A percentile compares a stretch with the other conserved stretches of the same genome.
These are phyloP conservation scores for Trichosanthes cucumerina DNA, from an alignment of 306 rosid species.

Conservation along the genomic window DNA sequence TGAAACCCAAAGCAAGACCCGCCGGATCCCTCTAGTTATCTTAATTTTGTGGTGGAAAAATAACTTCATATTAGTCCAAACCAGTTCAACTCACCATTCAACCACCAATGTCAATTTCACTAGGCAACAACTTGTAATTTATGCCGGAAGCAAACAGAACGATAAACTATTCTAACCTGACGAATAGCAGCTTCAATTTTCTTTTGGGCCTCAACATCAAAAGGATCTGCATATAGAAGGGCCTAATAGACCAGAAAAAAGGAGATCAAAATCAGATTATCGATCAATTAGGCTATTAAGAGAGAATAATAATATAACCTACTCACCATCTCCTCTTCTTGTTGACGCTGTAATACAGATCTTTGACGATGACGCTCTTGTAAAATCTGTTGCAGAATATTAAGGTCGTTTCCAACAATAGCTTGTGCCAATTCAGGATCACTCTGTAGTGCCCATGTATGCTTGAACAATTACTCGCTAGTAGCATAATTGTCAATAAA, in stretches of 20 bases:
- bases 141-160: not conserved
- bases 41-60: not conserved
- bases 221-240: slow-evolving; percentile 89
- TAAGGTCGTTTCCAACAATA: slow-evolving; percentile 65
- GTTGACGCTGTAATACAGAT: slow-evolving; percentile 47
- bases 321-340: slow-evolving; percentile 83
- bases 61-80: not conserved
- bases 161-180: slow-evolving; percentile 42
- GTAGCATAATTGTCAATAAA: not conserved
- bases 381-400: slow-evolving; percentile 62
- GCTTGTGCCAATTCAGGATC: slow-evolving; percentile 94
- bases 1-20: not conserved
- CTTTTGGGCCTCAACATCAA: slow-evolving; percentile 94
- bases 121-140: not conserved
- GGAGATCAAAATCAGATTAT: not conserved
- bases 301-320: not conserved
- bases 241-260: slow-evolving; percentile 39
- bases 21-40: not conserved
- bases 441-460: slow-evolving; percentile 28
- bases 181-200: slow-evolving; percentile 97
- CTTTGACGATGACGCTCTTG: slow-evolving; percentile 48
- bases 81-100: not conserved
- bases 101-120: not conserved
- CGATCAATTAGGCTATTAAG: not conserved
- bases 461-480: not conserved